A percentile compares a stretch with the other conserved stretches of the same genome.
phyloP scores from a whole-genome alignment of 1,284 basidiomycete species.

The Microbotryum intermedium region DNA sequence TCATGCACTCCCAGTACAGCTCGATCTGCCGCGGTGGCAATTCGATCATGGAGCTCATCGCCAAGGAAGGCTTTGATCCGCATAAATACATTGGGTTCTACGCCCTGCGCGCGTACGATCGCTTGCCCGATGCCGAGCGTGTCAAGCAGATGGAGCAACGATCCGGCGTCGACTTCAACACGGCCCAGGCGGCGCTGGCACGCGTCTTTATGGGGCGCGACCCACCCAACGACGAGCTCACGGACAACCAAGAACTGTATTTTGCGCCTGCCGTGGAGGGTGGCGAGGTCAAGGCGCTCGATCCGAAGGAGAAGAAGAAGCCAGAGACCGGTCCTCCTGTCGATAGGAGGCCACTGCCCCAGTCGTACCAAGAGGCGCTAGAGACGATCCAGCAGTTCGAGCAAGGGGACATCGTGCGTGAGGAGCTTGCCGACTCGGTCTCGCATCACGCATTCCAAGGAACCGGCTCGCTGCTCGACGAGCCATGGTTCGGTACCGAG shows the following conservation, averaged over 20 bases:
- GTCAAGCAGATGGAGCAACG: slow-evolving; percentile 61
- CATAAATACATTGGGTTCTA: slow-evolving; percentile 71
- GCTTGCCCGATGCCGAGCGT: slow-evolving; percentile 48
- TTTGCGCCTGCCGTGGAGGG: slow-evolving; percentile 20
- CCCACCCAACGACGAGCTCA: slow-evolving; percentile 11
- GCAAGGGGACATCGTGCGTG: slow-evolving; percentile 14
- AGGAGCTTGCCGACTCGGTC: slow-evolving; percentile 58
- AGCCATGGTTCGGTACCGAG: slow-evolving; percentile 70
- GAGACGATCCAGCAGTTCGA: slow-evolving; percentile 30
- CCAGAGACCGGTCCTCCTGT: slow-evolving; percentile 9
- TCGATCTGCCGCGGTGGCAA: slow-evolving; percentile 79
- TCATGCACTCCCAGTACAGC: slow-evolving; percentile 66
- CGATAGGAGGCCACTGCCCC: slow-evolving; percentile 29
- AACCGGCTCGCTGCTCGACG: slow-evolving; percentile 53
- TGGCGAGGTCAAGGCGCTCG: slow-evolving; percentile 13
- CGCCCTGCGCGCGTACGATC: slow-evolving; percentile 79
- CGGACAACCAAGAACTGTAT: slow-evolving; percentile 27
- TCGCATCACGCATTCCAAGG: slow-evolving; percentile 60
- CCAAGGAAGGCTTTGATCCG: slow-evolving; percentile 72
- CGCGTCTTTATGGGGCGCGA: slow-evolving; percentile 39
- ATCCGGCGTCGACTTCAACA: slow-evolving; percentile 68
- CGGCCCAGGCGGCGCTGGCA: slow-evolving; percentile 77
- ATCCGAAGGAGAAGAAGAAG: slow-evolving; percentile 6
- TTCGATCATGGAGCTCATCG: slow-evolving; percentile 75
- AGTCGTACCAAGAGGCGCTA: slow-evolving; percentile 31